Conservation (phyloP, 352 stramenopile genomes). For the Globisporangium ultimum region DNA sequence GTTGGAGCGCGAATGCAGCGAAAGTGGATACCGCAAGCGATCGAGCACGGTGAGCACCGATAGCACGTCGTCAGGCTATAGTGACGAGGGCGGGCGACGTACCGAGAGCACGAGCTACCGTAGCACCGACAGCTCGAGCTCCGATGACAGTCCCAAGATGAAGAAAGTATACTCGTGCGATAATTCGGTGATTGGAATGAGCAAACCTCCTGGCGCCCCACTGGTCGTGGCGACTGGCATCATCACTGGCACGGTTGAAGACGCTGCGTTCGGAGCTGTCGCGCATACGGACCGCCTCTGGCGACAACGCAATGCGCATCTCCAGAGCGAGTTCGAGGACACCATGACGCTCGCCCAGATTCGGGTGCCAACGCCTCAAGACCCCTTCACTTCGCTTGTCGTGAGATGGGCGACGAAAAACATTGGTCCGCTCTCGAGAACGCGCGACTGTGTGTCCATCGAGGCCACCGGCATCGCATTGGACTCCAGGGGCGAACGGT, state of each 20-base stretch:
- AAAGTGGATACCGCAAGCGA: not conserved
- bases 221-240: too few relatives aligned
- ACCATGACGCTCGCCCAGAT: slow-evolving; percentile 17
- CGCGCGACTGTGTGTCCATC: slow-evolving; percentile 35
- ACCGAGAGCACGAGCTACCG: not conserved
- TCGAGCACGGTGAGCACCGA: not conserved
- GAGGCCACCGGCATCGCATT: slow-evolving; percentile 13
- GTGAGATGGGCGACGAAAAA: slow-evolving; percentile 35
- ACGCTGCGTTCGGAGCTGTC: too few relatives aligned
- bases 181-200: not conserved
- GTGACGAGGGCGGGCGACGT: not conserved
- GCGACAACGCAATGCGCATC: too few relatives aligned
- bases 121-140: slow-evolving; percentile 1
- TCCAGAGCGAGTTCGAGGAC: too few relatives aligned
- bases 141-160: not conserved
- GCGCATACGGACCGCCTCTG: too few relatives aligned
- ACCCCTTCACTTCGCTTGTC: slow-evolving; percentile 39
- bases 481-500: not conserved
- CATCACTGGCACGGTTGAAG: too few relatives aligned
- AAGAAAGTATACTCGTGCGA: not conserved
- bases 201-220: not conserved
- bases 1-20: not conserved
- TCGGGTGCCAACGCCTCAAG: slow-evolving; percentile 21
- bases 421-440: slow-evolving; percentile 23
- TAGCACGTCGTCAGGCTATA: not conserved